A percentile compares a stretch with the other conserved stretches of the same genome.
phyloP scores from a whole-genome alignment of 805 yeast genomes.

The Nakazawaea peltata region DNA sequence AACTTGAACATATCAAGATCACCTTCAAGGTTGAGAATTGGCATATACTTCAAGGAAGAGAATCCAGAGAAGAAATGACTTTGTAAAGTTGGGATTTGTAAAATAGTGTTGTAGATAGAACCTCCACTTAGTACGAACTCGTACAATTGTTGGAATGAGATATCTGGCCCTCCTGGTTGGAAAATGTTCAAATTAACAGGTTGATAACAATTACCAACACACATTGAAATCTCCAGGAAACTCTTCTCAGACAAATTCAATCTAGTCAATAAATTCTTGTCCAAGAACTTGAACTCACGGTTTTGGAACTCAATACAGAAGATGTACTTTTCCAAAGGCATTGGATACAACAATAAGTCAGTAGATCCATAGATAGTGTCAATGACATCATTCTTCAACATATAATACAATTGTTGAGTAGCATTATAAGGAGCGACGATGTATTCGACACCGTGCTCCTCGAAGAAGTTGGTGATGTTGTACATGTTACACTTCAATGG shows the following conservation, averaged over 20 bases:
- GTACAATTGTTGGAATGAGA: conserved; percentile 21
- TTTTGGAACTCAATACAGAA: conserved; percentile 60
- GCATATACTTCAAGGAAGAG: conserved; percentile 61
- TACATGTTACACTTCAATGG: conserved; percentile 44
- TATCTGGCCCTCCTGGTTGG: conserved; percentile 25
- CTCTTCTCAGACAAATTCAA: conserved; percentile 55
- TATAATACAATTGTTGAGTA: conserved; percentile 70
- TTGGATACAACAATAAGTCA: conserved; percentile 56
- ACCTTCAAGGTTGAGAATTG: conserved; percentile 66
- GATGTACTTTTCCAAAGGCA: conserved; percentile 61
- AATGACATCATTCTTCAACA: conserved; percentile 46
- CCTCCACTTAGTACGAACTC: conserved; percentile 30
- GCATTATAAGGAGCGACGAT: conserved; percentile 79
- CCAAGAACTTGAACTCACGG: conserved; percentile 61
- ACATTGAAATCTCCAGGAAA: conserved; percentile 66
- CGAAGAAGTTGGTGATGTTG: conserved; percentile 51
- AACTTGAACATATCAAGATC: conserved; percentile 45
- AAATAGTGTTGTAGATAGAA: conserved; percentile 38
- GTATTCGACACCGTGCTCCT: conserved; percentile 49
- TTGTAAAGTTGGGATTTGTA: conserved; percentile 33
- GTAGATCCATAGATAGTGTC: conserved; percentile 82
- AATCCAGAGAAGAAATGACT: conserved; percentile 59
- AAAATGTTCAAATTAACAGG: conserved; percentile 50
- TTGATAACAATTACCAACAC: conserved; percentile 74
- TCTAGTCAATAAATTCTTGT: conserved; percentile 50